Base-by-base conservation (phyloP, 148 eudicot genomes). In the Talinum fruticosum region DNA sequence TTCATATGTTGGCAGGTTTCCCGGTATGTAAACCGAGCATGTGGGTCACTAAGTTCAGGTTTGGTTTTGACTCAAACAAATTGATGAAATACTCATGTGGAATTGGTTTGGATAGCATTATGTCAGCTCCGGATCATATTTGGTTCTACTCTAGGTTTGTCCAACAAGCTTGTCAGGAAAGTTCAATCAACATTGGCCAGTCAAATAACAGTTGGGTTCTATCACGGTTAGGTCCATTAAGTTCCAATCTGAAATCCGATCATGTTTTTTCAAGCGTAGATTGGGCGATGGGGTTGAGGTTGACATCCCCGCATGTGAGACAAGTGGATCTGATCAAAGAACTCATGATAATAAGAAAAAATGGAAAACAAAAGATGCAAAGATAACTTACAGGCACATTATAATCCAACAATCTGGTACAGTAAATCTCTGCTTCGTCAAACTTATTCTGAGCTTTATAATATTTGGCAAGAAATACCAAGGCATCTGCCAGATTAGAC, bases 361-460 rank as follows among this genome's bases (percentile, higher is more conserved):
- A n/a, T n/a, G n/a, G 3, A 33, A 45, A 66, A 23, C 10, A 37
- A 73, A 61, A 73, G 64, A 51, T 44, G 57, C 45, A 28, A 68
- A 32, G 73, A 37, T 41, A 62, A 82, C 94, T 91, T 91, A 93
- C 99, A 1, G 99, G 98, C 72, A 93, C 98, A 73, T 89, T 80
- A 83, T 87, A 96, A 89, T 96, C 98, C 74, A 96, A 82, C 65
- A 96, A 89, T 74, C 97, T 90, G 41, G 92, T 93, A 81, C 97
- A 93, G 73, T 93, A 96, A 67, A 93, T 86, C 86, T 91, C 98
- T 24, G 99, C 94, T 82, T 96, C 98, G 75, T 93, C 98, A 79
- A 79, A 93, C 80, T 83, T 90, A 83, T 89, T 91, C 79, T 87
- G 91, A 57, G 82, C 66, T 77, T 84, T 89, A 68, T 87, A 93